phyloP scores from a whole-genome alignment of 2,329 filamentous ascomycete genomes.

The Pyrenophora seminiperda region DNA sequence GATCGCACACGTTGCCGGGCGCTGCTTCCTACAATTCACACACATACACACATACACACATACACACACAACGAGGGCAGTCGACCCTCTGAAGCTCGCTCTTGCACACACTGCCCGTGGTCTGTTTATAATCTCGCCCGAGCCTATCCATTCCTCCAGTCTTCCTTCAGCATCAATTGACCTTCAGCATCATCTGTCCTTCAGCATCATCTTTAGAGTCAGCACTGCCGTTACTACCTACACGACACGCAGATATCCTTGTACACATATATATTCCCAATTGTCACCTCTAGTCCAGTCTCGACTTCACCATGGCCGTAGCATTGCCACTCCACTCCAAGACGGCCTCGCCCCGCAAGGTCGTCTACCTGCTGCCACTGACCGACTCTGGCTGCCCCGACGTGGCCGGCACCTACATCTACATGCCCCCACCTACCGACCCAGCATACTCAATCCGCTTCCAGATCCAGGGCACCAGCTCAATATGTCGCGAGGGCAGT shows the following conservation, averaged over 20 bases:
- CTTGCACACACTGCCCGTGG: constrained; percentile 15
- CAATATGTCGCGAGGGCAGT: constrained; percentile 91
- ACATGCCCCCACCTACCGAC: constrained; percentile 78
- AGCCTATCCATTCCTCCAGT: neutral
- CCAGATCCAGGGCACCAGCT: constrained; percentile 90
- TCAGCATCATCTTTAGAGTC: constrained; percentile 6
- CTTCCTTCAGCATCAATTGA: constrained; percentile 7
- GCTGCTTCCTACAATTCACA: constrained; percentile 17
- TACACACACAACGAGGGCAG: constrained; percentile 27
- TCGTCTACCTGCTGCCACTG: constrained; percentile 84
- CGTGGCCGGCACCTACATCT: constrained; percentile 87
- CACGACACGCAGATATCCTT: constrained; percentile 2
- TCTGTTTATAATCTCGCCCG: constrained; percentile 16
- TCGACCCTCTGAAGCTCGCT: constrained; percentile 23
- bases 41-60: too few relatives aligned
- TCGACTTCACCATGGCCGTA: constrained; percentile 31
- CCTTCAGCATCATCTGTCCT: too few relatives aligned
- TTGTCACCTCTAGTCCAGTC: constrained; percentile 26
- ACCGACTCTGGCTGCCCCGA: constrained; percentile 93
- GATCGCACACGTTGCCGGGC: constrained; percentile 27
- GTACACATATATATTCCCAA: constrained; percentile 17
- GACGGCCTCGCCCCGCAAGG: constrained; percentile 26
- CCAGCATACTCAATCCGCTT: constrained; percentile 80
- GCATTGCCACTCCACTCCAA: constrained; percentile 15
- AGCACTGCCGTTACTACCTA: constrained; percentile 5